Percentiles rank a stretch among this genome's conserved stretches.
phyloP scores from a whole-genome alignment of 2,329 filamentous ascomycete species.

The Apiospora phragmitis region DNA sequence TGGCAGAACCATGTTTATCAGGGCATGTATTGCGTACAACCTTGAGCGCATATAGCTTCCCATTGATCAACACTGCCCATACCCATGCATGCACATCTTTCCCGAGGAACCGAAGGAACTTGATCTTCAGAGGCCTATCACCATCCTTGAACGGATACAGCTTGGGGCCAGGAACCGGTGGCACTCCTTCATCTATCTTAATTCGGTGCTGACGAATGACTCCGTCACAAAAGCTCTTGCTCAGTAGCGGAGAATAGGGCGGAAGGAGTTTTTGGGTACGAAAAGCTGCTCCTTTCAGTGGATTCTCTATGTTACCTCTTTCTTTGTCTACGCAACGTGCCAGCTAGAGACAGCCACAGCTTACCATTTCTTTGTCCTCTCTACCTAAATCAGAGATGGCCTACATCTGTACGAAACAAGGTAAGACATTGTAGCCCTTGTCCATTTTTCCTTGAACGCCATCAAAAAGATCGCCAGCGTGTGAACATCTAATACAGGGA shows the following conservation, averaged over 20 bases:
- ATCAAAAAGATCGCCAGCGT: no score
- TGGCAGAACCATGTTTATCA: not conserved
- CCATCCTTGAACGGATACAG: constrained; percentile 3
- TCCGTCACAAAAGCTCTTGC: not conserved
- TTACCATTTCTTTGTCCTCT: not conserved
- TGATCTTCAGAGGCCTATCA: not conserved
- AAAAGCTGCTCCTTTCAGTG: not conserved
- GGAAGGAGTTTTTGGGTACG: not conserved
- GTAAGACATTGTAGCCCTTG: not conserved
- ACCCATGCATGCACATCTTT: not conserved
- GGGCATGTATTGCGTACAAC: not conserved
- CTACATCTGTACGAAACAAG: not conserved
- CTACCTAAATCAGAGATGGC: not conserved
- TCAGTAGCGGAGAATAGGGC: not conserved
- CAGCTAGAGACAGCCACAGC: not conserved
- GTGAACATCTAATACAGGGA: no score
- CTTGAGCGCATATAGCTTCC: constrained; percentile 11
- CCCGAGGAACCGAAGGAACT: not conserved
- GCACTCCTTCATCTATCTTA: not conserved
- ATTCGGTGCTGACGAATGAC: not conserved
- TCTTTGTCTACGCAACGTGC: not conserved
- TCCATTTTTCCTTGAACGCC: not conserved
- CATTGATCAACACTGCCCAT: constrained; percentile 10
- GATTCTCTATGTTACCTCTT: not conserved
- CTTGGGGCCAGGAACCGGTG: constrained; percentile 7